Conservation (phyloP, 2,329 filamentous ascomycete species). For the Ceratocystiopsis sp. region DNA sequence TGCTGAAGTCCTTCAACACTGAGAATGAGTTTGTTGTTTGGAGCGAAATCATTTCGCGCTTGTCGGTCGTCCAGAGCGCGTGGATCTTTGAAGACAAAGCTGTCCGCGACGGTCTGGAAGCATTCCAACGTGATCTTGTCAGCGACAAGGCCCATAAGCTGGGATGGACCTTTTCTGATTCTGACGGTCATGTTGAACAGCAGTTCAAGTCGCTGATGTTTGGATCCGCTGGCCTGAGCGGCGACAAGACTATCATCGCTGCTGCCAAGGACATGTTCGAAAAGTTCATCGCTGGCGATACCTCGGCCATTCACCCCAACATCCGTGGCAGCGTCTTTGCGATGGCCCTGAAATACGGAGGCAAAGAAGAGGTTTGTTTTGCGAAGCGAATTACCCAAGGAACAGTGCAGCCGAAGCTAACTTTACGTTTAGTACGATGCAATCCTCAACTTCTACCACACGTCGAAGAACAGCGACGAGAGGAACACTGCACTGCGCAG, state of each 20-base stretch:
- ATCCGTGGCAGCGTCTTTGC: slow-evolving; percentile 74
- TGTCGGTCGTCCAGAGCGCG: slow-evolving; percentile 62
- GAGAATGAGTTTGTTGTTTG: slow-evolving; percentile 88
- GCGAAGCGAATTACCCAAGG: too few species aligned
- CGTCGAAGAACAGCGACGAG: slow-evolving; percentile 64
- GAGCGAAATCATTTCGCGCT: slow-evolving; percentile 73
- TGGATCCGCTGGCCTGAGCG: slow-evolving; percentile 61
- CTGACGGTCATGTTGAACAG: slow-evolving; percentile 76
- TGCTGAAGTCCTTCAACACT: slow-evolving; percentile 70
- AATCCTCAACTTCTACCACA: slow-evolving; percentile 58
- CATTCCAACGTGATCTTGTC: slow-evolving; percentile 65
- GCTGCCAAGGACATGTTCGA: slow-evolving; percentile 82
- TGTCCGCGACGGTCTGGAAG: slow-evolving; percentile 58
- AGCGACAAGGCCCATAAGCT: slow-evolving; percentile 68
- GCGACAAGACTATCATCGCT: slow-evolving; percentile 60
- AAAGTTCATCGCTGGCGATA: slow-evolving; percentile 67
- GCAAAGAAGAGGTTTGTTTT: slow-evolving; percentile 52
- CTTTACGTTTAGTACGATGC: slow-evolving; percentile 44
- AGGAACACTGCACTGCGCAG: slow-evolving; percentile 79
- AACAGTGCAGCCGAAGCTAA: not conserved
- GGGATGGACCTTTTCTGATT: slow-evolving; percentile 74
- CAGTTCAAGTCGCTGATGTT: slow-evolving; percentile 93
- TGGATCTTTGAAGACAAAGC: slow-evolving; percentile 78
- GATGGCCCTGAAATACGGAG: slow-evolving; percentile 70
- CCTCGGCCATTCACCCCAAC: slow-evolving; percentile 75